A percentile compares a stretch with the other conserved stretches of the same genome.
Conservation (phyloP, 495 filamentous ascomycete genomes). For the Sordaria brevicollis region DNA sequence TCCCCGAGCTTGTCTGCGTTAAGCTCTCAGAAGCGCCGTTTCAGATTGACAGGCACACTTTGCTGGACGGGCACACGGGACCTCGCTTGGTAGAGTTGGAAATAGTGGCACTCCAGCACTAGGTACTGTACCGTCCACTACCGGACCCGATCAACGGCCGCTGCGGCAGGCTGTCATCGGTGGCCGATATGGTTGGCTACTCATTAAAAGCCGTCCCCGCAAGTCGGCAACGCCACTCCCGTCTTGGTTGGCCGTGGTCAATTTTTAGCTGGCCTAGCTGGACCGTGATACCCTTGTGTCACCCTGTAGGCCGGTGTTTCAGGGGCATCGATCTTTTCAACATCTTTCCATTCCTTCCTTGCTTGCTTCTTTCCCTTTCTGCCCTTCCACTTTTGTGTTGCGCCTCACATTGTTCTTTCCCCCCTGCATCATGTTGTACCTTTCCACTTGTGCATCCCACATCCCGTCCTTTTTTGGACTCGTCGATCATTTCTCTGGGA, state of each 20-base stretch:
- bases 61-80: constrained; percentile 3
- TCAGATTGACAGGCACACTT: constrained; percentile 15
- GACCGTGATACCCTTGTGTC: not conserved
- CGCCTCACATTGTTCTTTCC: not conserved
- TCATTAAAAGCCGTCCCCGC: not conserved
- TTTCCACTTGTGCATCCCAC: not conserved
- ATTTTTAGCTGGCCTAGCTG: not conserved
- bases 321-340: not conserved
- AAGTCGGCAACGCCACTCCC: not conserved
- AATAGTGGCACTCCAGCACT: not conserved
- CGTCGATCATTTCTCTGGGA: not conserved
- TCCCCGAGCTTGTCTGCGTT: constrained; percentile 3
- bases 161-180: not conserved
- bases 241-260: not conserved
- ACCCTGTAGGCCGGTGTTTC: not conserved
- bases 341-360: not conserved
- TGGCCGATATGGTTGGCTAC: not conserved
- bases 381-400: no score
- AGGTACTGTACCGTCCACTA: not conserved
- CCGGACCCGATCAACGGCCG: not conserved
- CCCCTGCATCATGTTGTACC: not conserved
- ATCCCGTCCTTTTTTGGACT: not conserved
- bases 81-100: not conserved
- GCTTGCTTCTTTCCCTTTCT: no score
- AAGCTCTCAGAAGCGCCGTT: constrained; percentile 10